Percentiles rank a stretch among this genome's conserved stretches.
Evolutionary conservation across 345 rosid species (phyloP).

Genomic region (Toxicodendron radicans): DNA sequence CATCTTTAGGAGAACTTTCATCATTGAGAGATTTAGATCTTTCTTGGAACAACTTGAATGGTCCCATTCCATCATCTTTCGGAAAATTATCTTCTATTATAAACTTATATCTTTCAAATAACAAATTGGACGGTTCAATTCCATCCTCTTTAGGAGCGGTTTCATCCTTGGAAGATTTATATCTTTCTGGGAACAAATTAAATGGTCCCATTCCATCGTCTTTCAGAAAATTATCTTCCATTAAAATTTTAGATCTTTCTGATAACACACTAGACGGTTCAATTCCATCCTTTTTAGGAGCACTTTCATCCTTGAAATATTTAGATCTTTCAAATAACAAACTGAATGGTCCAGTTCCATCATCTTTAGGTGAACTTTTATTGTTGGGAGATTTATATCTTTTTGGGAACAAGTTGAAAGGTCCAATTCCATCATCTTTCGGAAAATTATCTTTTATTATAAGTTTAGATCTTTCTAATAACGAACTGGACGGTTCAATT

Average conservation of each 20-base stretch:
- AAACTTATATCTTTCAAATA: neutral
- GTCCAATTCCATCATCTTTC: too few relatives aligned
- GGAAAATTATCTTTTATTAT: too few relatives aligned
- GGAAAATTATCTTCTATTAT: neutral
- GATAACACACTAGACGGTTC: neutral
- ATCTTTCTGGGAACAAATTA: neutral
- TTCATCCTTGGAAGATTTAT: neutral
- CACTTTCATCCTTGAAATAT: neutral
- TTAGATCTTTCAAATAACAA: constrained; percentile 8
- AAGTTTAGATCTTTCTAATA: too few relatives aligned
- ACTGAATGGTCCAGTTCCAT: constrained; percentile 8
- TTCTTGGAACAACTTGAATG: neutral
- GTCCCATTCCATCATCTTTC: neutral
- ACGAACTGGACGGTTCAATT: too few relatives aligned
- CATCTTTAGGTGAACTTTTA: too few relatives aligned
- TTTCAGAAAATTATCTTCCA: neutral
- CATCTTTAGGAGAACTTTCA: neutral
- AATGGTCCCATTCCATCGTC: neutral
- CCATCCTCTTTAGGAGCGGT: neutral
- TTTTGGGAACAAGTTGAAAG: too few relatives aligned
- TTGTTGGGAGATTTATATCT: too few relatives aligned
- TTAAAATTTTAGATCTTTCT: neutral
- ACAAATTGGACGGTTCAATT: neutral
- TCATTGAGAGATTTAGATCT: neutral
- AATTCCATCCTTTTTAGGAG: neutral